Base-by-base conservation (phyloP, 2,329 filamentous ascomycete genomes). In the Epicoccum sorghinum region DNA sequence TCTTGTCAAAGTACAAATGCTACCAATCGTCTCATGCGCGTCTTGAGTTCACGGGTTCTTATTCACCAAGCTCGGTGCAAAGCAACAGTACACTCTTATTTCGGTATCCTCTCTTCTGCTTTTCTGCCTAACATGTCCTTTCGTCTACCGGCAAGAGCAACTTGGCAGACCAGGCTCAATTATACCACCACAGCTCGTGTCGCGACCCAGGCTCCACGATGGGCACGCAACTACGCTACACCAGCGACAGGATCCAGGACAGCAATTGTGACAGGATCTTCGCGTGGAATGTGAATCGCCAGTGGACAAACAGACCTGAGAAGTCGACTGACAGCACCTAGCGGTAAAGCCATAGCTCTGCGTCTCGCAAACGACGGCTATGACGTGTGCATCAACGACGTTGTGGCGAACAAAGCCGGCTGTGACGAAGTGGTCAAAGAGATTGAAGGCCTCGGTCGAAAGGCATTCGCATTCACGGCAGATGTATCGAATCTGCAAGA, bases 301-400 rank as follows among this genome's bases (percentile, higher is more conserved):
- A n/a, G 25, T 7, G 7, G 7, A 12, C 46, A 38, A 47, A 41
- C 41, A 18, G 24, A 14, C 4, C 8, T 13, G n/a, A 29, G n/a
- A 32, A 14, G 13, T 29, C 32, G 18, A 22, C 32, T 65, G 36
- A 65, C 35, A 14, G 14, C 22, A 6, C 7, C 32, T 50, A 86
- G 85, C 59, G 86, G 86, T 41, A 84, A 83, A 62, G 80, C 84
- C 18, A 86, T 88, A 47, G 86, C 86, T 14, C 73, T 87, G 7
- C 83, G 86, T 3, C 79, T 89, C 13, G 86, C 86, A 5, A 73
- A 78, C 22, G 87, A 89, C 57, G 86, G 86, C 48, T 89, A 89
- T 73, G 79, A 85, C 60, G 77, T 90, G 44, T 87, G 84, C 64
- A 76, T 89, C 59, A 89, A 88, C 66, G 86, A 89, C 60, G 75